Percentiles rank a stretch among this genome's conserved stretches.
Evolutionary conservation across 164 flowering plant genomes (phyloP).

Genomic region (Sedum album): DNA sequence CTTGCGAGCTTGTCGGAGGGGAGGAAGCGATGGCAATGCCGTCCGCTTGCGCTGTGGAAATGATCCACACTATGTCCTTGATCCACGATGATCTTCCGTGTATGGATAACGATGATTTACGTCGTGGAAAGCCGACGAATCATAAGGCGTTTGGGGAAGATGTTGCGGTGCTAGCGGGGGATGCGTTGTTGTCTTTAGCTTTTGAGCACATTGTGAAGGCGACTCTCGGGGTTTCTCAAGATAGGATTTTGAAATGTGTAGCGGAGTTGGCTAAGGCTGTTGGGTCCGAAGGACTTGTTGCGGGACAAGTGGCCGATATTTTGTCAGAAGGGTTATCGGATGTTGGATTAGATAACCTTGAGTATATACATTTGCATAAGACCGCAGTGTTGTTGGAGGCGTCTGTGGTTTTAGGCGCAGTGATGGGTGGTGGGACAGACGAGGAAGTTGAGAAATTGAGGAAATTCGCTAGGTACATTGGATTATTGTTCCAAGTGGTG

Average conservation of each 20-base stretch:
- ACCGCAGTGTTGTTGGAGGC: conserved; percentile 21
- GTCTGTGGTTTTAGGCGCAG: conserved; percentile 19
- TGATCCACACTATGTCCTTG: conserved; percentile 58
- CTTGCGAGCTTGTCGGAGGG: conserved; percentile 53
- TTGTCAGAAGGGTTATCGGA: conserved; percentile 12
- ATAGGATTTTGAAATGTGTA: conserved; percentile 14
- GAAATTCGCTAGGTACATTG: conserved; percentile 18
- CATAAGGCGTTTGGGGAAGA: conserved; percentile 22
- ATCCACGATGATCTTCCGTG: conserved; percentile 47
- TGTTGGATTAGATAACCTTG: conserved; percentile 14
- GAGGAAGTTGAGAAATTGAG: conserved; percentile 14
- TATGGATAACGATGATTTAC: conserved; percentile 14
- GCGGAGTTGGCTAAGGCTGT: conserved; percentile 18
- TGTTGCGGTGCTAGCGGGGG: conserved; percentile 20
- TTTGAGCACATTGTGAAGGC: conserved; percentile 15
- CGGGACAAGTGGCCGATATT: conserved; percentile 20
- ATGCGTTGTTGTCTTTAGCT: conserved; percentile 21
- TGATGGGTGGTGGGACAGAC: conserved; percentile 17
- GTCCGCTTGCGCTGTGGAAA: conserved; percentile 44
- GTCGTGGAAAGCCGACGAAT: conserved; percentile 15
- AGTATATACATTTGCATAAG: conserved; percentile 22
- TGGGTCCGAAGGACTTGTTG: conserved; percentile 21
- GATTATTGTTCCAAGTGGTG: conserved; percentile 24
- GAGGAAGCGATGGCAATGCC: conserved; percentile 31
- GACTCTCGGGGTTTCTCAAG: conserved; percentile 5